Conservation (phyloP, 495 filamentous ascomycete genomes). For the Pseudevernia furfuracea region DNA sequence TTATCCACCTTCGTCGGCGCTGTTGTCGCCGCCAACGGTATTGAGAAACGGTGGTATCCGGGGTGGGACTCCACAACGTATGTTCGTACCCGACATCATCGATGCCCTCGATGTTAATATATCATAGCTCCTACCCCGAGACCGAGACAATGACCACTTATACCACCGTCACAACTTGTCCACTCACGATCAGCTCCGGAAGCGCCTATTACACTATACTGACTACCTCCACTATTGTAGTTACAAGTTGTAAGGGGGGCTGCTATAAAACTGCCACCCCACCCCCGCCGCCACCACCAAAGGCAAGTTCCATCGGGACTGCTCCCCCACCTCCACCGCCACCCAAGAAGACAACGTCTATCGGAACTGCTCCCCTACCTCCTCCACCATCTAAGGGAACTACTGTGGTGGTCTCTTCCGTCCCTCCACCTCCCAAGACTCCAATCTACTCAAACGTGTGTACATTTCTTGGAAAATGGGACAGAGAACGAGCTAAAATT, state of each 20-base stretch:
- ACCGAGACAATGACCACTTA: constrained; percentile 14
- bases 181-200: neutral
- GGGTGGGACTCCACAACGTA: constrained; percentile 18
- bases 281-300: neutral
- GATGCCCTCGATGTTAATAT: neutral
- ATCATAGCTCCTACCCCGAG: neutral
- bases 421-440: neutral
- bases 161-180: constrained; percentile 6
- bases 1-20: constrained; percentile 14
- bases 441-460: constrained; percentile 1
- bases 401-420: neutral
- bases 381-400: neutral
- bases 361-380: neutral
- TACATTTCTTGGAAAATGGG: neutral
- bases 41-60: constrained; percentile 14
- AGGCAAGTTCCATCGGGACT: neutral
- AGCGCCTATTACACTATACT: constrained; percentile 1
- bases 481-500: neutral
- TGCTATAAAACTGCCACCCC: neutral
- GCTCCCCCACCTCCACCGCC: neutral
- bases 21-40: constrained; percentile 13
- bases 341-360: neutral
- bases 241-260: constrained; percentile 1
- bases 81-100: neutral
- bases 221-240: neutral